phyloP scores from a whole-genome alignment of 1,284 basidiomycete genomes.

The Fistulinella staudtii region DNA sequence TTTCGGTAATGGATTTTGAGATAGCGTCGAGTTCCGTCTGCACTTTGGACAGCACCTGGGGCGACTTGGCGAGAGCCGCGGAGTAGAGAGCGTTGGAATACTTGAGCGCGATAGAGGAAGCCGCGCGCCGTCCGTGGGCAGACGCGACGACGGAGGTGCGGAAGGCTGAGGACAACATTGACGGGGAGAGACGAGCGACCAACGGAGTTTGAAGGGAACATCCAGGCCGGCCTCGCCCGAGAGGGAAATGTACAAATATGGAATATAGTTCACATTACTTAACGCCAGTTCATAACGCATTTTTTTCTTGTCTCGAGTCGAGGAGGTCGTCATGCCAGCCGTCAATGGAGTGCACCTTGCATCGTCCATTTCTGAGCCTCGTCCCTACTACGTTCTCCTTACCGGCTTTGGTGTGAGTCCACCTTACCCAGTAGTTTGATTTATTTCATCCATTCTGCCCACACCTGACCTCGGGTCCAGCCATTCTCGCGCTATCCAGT shows the following conservation, averaged over 20 bases:
- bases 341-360: conserved; percentile 16
- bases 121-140: conserved; percentile 53
- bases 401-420: conserved; percentile 59
- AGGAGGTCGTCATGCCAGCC: conserved; percentile 25
- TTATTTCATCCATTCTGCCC: conserved; percentile 8
- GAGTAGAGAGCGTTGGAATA: conserved; percentile 95
- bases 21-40: conserved; percentile 77
- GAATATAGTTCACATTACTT: too few relatives aligned
- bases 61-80: conserved; percentile 85
- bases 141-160: conserved; percentile 45
- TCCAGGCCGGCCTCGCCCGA: conserved; percentile 14
- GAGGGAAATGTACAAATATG: too few relatives aligned
- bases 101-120: conserved; percentile 76
- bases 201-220: conserved; percentile 4
- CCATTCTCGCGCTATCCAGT: conserved; percentile 51
- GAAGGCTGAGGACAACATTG: conserved; percentile 35
- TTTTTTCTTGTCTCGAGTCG: too few relatives aligned
- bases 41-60: conserved; percentile 76
- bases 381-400: conserved; percentile 45
- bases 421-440: conserved; percentile 22
- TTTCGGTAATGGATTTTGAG: conserved; percentile 60
- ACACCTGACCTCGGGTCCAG: conserved; percentile 33
- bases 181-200: neutral
- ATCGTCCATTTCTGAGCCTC: conserved; percentile 11
- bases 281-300: too few relatives aligned